Base-by-base conservation (phyloP, 495 filamentous ascomycete species). In the Xylaria curta region DNA sequence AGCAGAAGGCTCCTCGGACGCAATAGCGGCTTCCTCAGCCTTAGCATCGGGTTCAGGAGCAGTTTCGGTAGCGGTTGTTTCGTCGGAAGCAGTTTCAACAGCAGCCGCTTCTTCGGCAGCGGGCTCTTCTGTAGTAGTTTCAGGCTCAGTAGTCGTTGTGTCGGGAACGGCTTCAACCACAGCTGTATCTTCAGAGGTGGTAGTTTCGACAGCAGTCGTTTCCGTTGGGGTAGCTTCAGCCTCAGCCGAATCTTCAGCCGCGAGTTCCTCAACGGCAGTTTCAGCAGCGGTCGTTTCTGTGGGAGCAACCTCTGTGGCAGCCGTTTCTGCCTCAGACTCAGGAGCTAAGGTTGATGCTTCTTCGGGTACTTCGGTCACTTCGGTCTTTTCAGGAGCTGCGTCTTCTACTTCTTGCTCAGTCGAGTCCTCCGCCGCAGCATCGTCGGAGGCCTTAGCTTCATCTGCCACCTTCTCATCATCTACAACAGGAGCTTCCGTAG, bases 301-400 rank as follows among this genome's bases (percentile, higher is more conserved):
- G 31, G 40, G 47, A 31, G 56, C n/a, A 28, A 19, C 4, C 8
- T 36, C 51, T 0, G 44, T n/a, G 49, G 58, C 58, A n/a, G 59
- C 68, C 7, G 62, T 47, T 44, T 72, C 56, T 26, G 69, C 28
- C 12, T 69, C 69, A 46, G 46, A 42, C 61, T 73, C 68, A 10
- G 36, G 38, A 15, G 63, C 31, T 24, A 28, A 19, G 6, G 46
- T 24, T 19, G 60, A 33, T 40, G 53, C 1, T 38, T 69, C 69
- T 36, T 68, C 42, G 19, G 56, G 33, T 4, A 7, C 10, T 49
- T 31, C 28, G 26, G 59, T 1, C 38, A 26, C 15, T 44, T 36
- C 33, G 26, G 60, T 42, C 60, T 49, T 28, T 31, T 74, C 49
- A 31, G 60, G 19, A 5, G 40, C 31, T 54, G 6, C 40, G 12